phyloP scores from a whole-genome alignment of 1,284 basidiomycete species.

The Austropuccinia psidii region DNA sequence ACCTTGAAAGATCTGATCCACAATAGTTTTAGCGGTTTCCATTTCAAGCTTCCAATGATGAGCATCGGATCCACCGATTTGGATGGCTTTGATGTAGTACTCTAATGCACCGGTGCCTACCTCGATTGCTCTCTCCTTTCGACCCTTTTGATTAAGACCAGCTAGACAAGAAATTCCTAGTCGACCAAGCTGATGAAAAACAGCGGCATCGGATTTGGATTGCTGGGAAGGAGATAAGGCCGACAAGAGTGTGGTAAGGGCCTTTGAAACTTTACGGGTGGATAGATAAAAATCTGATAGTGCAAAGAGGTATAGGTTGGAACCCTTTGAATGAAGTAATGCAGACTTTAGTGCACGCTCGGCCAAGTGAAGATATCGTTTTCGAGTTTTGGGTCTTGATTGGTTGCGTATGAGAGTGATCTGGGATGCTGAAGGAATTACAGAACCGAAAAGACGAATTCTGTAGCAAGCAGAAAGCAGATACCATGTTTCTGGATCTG shows the following conservation, averaged over 20 bases:
- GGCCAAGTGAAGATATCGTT: not conserved
- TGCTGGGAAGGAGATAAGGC: not conserved
- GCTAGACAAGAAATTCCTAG: not conserved
- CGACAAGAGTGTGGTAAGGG: not conserved
- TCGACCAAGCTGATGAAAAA: slow-evolving; percentile 19
- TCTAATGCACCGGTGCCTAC: not conserved
- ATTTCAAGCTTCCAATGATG: slow-evolving; percentile 7
- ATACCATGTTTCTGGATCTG: slow-evolving; percentile 21
- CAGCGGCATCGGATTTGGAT: not conserved
- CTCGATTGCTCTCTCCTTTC: not conserved
- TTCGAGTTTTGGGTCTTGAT: not conserved
- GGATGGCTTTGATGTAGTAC: not conserved
- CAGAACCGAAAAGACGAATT: slow-evolving; percentile 9
- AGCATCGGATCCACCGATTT: not conserved
- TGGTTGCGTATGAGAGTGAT: not conserved
- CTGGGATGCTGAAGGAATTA: not conserved
- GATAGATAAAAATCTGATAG: slow-evolving; percentile 16
- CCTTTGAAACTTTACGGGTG: not conserved
- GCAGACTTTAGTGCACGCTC: slow-evolving; percentile 4
- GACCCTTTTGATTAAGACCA: not conserved
- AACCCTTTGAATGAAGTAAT: not conserved
- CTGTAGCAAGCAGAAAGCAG: not conserved
- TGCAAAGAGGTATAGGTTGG: slow-evolving; percentile 9
- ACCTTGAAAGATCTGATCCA: not conserved
- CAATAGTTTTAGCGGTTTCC: not conserved